Base-by-base conservation (phyloP, 73 alveolate species). In the Symbiodinium pilosum region DNA sequence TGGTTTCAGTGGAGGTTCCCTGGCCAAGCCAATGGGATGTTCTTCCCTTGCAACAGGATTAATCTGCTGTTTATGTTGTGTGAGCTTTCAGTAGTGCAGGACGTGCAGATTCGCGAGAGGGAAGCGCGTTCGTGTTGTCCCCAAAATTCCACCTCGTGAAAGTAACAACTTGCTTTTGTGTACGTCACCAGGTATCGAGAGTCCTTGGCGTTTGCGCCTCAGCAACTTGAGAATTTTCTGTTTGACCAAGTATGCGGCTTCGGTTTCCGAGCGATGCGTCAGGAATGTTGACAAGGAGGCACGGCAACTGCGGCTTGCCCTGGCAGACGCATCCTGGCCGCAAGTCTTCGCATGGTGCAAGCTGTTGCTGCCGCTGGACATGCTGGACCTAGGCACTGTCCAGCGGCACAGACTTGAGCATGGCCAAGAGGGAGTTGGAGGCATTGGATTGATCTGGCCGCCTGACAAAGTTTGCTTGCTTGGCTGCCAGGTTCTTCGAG, bases 211-310 rank as follows among this genome's bases (percentile, higher is more conserved):
- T 71, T 24, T 69, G 32, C 84, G 88, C 77, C 97, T 91, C 47
- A 91, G 26, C n/a, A n/a, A n/a, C n/a, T n/a, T n/a, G n/a, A n/a
- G 20, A 14, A 24, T 64, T 47, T 14, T 47, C 14, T 47, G 59
- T n/a, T n/a, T n/a, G n/a, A n/a, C n/a, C n/a, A n/a, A n/a, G n/a
- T n/a, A n/a, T n/a, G 59, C 59, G 59, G 59, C 59, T 47, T 47
- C 21, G 6, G 59, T 47, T 47, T 47, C 14, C 59, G 21, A 47
- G 59, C 59, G 59, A 47, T 6, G 21, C 14, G 59, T 56, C 36
- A 91, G 97, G 97, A 69, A 87, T 14, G 97, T 91, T 41, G 97
- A 91, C 88, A 91, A 91, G 88, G 97, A 91, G 81, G 97, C 97
- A 30, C 52, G 97, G n/a, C 97, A 91, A 81, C 32, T 91, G 88